Conservation (phyloP, 2,329 filamentous ascomycete species). For the Corynespora cassiicola region DNA sequence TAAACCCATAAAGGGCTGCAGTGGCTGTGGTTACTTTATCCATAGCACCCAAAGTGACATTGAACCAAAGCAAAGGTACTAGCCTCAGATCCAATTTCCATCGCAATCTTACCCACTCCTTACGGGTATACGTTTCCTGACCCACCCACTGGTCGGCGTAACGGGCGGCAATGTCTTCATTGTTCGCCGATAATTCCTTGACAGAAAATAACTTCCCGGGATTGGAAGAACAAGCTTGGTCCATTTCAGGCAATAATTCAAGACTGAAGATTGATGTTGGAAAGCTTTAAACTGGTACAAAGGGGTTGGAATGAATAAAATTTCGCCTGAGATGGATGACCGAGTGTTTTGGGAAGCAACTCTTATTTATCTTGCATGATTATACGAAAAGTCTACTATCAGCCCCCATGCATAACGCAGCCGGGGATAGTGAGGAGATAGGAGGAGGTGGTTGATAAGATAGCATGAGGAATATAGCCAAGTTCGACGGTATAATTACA, state of each 20-base stretch:
- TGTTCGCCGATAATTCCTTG: constrained; percentile 11
- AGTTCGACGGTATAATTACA: too few relatives aligned
- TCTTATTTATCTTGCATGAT: too few relatives aligned
- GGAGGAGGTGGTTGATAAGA: neutral
- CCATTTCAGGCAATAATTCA: too few relatives aligned
- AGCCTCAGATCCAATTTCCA: constrained; percentile 53
- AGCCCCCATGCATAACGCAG: constrained; percentile 1
- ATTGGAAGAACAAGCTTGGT: too few relatives aligned
- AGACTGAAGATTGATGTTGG: too few relatives aligned
- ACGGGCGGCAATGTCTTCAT: constrained; percentile 34
- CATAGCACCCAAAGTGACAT: constrained; percentile 22
- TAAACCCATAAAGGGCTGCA: constrained; percentile 31
- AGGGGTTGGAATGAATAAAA: too few relatives aligned
- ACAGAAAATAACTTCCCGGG: too few relatives aligned
- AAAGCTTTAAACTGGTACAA: too few relatives aligned
- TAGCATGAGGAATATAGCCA: too few relatives aligned
- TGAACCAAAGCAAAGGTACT: constrained; percentile 49
- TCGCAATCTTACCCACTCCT: constrained; percentile 33
- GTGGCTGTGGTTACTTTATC: constrained; percentile 26
- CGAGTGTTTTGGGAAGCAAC: too few relatives aligned
- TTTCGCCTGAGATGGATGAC: too few relatives aligned
- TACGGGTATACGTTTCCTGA: constrained; percentile 32
- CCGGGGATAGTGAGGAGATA: constrained; percentile 1
- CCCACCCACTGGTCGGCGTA: constrained; percentile 33
- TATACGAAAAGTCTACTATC: too few relatives aligned